Conservation (phyloP, 768 basidiomycete genomes). For the Phlegmacium glaucopus region DNA sequence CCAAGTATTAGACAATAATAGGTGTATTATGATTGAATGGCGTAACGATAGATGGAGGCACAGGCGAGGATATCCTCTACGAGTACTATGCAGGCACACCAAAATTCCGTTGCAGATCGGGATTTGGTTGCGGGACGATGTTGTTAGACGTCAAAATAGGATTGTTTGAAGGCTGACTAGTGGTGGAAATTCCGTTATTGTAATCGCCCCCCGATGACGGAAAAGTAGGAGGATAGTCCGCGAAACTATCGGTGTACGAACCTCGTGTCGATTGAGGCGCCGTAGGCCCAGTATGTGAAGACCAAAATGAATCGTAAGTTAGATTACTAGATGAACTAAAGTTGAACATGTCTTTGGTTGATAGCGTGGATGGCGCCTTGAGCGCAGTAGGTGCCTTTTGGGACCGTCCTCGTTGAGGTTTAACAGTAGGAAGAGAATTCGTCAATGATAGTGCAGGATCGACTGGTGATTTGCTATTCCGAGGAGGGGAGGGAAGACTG, state of each 20-base stretch:
- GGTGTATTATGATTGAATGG: too few relatives aligned
- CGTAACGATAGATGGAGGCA: neutral
- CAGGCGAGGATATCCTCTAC: neutral
- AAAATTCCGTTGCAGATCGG: neutral
- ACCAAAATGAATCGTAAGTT: conserved; percentile 66
- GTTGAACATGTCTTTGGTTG: conserved; percentile 23
- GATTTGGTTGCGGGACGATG: neutral
- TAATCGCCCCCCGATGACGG: conserved; percentile 5
- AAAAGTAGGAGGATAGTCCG: conserved; percentile 5
- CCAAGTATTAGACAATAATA: too few relatives aligned
- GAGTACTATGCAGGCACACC: neutral
- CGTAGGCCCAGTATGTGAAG: conserved; percentile 38
- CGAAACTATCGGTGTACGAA: neutral
- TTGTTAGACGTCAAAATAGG: neutral
- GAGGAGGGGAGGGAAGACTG: conserved; percentile 6
- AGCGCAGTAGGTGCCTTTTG: conserved; percentile 14
- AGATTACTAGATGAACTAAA: conserved; percentile 31
- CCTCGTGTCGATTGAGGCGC: conserved; percentile 11
- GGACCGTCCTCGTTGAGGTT: conserved; percentile 14
- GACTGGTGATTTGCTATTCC: conserved; percentile 12
- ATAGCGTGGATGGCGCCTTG: conserved; percentile 15
- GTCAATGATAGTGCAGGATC: conserved; percentile 6
- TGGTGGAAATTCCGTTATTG: neutral
- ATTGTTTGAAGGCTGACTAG: neutral
- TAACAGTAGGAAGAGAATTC: conserved; percentile 19